Evolutionary conservation across 2,329 filamentous ascomycete genomes (phyloP), one percentile per base, ranked within the genome.

Genomic region (Verticillium dahliae): DNA sequence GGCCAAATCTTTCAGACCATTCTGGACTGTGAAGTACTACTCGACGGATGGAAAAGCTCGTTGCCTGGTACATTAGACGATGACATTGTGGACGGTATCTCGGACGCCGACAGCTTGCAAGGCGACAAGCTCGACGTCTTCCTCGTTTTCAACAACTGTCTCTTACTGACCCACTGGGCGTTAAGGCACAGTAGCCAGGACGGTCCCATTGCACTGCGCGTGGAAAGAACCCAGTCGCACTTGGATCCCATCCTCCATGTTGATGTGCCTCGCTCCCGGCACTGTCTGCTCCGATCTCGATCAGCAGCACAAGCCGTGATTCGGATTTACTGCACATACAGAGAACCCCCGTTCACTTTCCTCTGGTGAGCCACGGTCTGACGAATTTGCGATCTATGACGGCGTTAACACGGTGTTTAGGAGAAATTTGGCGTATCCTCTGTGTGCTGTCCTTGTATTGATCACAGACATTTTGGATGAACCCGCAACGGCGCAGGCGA

Each of bases 391-490:
- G 15, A 41, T 4, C 6, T 6, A 6, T 13, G 55, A 60, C 2
- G 63, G 13, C 34, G 3, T 18, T 52, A 27, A 52, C 18, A 22
- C 11, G 15, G 13, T 4, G 27, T 1, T 4, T 39, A 65, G 63
- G 63, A 62, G 63, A 18, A 57, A 59, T 1, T 33, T 65, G 34
- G 63, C 60, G 35, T 63, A 65, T 15, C 63, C 63, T 1, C 39
- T 65, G 3, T 65, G 60, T 56, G 63, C 63, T 11, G 50, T 56
- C 6, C 56, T 63, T 38, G 59, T 62, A 6, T 60, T 65, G 7
- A 14, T 65, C 15, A 56, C 62, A 18, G 58, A 62, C n/a, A 62
- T 65, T 14, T 56, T 65, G 6, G 63, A 65, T 56, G 63, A 59
- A n/a, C 62, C 60, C 18, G 58, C 39, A 3, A 59, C 55, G 7